phyloP scores from a whole-genome alignment of 2,329 filamentous ascomycete genomes.

The Teratosphaeria gauchensis region DNA sequence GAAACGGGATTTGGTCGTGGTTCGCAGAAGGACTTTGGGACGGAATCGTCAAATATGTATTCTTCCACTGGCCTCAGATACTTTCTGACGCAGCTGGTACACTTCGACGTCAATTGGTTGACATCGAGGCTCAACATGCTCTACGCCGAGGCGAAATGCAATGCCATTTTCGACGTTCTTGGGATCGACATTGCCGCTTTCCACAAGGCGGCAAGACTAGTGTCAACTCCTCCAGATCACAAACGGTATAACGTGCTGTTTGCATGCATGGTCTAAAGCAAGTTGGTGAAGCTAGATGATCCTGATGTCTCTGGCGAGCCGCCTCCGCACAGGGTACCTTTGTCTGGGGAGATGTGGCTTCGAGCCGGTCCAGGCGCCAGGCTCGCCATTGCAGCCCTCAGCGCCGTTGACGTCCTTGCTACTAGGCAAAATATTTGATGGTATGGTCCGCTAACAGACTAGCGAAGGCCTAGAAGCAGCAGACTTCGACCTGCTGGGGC shows the following conservation, averaged over 20 bases:
- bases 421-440: not conserved
- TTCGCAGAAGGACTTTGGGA: not conserved
- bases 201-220: not conserved
- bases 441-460: not conserved
- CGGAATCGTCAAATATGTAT: conserved; percentile 1
- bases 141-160: not conserved
- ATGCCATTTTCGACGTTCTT: not conserved
- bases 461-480: not conserved
- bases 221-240: not conserved
- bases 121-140: not conserved
- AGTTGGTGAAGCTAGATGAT: not conserved
- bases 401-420: not conserved
- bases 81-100: not conserved
- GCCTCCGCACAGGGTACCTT: not conserved
- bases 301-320: not conserved
- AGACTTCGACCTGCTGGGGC: not conserved
- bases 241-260: not conserved
- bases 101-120: not conserved
- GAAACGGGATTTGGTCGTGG: not conserved
- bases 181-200: not conserved
- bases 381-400: not conserved
- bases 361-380: not conserved
- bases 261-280: not conserved
- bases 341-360: not conserved
- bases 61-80: not conserved